Evolutionary conservation across 768 basidiomycete species (phyloP).

Genomic region (Asterophora lycoperdoides): DNA sequence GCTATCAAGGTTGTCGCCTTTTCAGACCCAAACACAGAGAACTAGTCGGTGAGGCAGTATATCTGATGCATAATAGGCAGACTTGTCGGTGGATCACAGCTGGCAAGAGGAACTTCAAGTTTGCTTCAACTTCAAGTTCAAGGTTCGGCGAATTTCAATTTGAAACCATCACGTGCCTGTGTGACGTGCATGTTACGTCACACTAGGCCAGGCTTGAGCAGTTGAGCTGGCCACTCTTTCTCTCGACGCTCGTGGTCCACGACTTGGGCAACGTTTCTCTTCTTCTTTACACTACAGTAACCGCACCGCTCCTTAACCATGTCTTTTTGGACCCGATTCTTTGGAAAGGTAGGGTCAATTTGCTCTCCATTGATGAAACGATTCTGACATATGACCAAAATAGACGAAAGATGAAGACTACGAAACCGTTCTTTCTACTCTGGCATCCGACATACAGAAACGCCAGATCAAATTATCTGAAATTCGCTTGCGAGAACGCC

Average conservation of each 20-base stretch:
- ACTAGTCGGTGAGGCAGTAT: too few species aligned
- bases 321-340: slow-evolving; percentile 12
- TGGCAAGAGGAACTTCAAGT: too few species aligned
- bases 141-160: background rate
- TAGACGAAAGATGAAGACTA: slow-evolving; percentile 68
- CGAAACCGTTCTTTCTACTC: slow-evolving; percentile 62
- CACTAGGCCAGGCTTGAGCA: too few species aligned
- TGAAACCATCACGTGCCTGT: slow-evolving; percentile 6
- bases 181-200: slow-evolving; percentile 10
- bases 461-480: slow-evolving; percentile 73
- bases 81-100: too few species aligned
- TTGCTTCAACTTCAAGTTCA: too few species aligned
- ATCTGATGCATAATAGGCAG: background rate
- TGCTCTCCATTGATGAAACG: background rate
- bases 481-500: slow-evolving; percentile 80
- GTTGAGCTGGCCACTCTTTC: slow-evolving; percentile 9
- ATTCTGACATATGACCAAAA: background rate
- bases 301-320: slow-evolving; percentile 15
- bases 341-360: slow-evolving; percentile 11
- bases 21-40: too few species aligned
- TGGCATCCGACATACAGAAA: slow-evolving; percentile 67
- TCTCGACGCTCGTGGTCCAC: background rate
- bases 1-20: too few species aligned
- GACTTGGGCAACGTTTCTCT: background rate
- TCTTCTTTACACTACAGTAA: background rate